Percentiles rank a stretch among this genome's conserved stretches.
Conservation (phyloP, 805 yeast species). For the Phaffomyces opuntiae region DNA sequence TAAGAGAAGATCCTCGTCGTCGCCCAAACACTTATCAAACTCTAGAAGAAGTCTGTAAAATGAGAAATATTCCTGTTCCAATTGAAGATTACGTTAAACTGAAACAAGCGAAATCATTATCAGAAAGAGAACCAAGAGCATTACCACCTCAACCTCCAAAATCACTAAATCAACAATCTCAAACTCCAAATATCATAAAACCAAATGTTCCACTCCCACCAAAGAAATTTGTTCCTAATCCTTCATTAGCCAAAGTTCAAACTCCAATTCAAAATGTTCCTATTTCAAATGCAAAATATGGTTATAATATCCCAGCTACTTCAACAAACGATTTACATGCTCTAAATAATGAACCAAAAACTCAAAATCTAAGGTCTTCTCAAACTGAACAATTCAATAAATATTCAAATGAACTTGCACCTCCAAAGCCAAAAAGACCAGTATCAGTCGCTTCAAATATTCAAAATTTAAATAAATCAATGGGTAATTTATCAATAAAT, state of each 20-base stretch:
- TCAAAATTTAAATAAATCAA: conserved; percentile 15
- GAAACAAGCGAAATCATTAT: conserved; percentile 14
- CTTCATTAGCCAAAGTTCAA: background rate
- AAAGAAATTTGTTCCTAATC: background rate
- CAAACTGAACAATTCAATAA: conserved; percentile 9
- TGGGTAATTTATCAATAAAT: conserved; percentile 16
- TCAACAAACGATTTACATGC: conserved; percentile 5
- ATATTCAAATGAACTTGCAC: conserved; percentile 6
- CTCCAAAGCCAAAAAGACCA: conserved; percentile 18
- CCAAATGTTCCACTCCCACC: background rate
- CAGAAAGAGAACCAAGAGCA: conserved; percentile 1
- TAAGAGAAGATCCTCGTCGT: conserved; percentile 58
- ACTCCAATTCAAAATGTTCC: conserved; percentile 8
- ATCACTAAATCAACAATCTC: background rate
- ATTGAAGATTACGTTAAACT: conserved; percentile 30
- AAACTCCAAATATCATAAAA: background rate
- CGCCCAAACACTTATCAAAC: conserved; percentile 73
- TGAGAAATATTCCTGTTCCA: conserved; percentile 45
- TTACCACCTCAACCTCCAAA: background rate
- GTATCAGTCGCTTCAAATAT: conserved; percentile 4
- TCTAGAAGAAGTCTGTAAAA: conserved; percentile 56
- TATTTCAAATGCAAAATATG: conserved; percentile 2
- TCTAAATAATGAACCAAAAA: background rate
- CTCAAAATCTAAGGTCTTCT: background rate
- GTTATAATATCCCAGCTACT: conserved; percentile 1